Evolutionary conservation across 1,284 basidiomycete species (phyloP), one percentile per base, ranked within the genome.

Genomic region (Mrakiaceae sp.): DNA sequence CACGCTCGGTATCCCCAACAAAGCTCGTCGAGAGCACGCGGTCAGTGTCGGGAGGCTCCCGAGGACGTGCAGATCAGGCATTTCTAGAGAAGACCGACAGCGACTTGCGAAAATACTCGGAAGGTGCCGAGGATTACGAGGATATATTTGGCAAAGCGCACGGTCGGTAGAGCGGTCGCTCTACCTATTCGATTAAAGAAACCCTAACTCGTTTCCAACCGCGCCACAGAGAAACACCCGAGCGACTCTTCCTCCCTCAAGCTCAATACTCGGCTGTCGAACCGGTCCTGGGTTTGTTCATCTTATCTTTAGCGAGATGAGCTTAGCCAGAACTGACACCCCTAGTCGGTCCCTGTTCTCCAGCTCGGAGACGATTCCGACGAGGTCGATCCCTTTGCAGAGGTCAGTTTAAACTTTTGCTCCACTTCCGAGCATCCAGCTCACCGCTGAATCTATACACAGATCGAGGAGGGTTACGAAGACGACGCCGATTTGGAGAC

Each of bases 331-430:
- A 27, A 27, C 27, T 27, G 27, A 27, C 27, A 27, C 27, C 27
- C 27, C 27, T 27, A 27, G 27, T 27, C 27, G 27, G 27, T 27
- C 27, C 27, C 27, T 27, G 27, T 27, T 27, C 27, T 27, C 27
- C 27, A 27, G 27, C 77, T 85, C 10, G 88, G 86, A 6, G 88
- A 84, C 4, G 90, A 94, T 67, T 90, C 91, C 56, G 90, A 93
- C 67, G 90, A 91, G 58, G 87, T 89, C 65, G 93, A 96, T 79
- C 92, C 93, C 0, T 97, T 97, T 71, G 91, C 93, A 0, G 91
- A 94, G 79, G 88, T 88, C 69, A 61, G 76, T 62, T 7, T 9
- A 8, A 44, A 40, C 6, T 44, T 16, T n/a, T 58, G 55, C 54
- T 66, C n/a, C 58, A 62, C 60, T 27, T 27, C 27, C 27, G 60